Conservation (phyloP, 106 monocot genomes). For the Apostasia ramifera region DNA sequence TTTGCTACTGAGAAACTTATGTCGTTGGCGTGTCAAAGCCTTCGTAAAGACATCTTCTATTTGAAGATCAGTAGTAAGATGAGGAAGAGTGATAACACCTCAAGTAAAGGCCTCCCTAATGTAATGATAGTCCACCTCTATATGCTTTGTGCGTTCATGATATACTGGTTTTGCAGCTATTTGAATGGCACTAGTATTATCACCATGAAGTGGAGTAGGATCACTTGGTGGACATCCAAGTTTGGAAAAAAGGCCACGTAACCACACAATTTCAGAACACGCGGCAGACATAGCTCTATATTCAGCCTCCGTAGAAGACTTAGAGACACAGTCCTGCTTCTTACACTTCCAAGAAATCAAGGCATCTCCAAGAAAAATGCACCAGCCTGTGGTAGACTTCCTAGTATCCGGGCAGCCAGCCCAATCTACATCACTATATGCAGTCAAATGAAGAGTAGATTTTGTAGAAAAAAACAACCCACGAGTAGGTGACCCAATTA, state of each 20-base stretch:
- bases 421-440: conserved; percentile 13
- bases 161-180: not conserved
- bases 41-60: not conserved
- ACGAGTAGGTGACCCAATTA: not conserved
- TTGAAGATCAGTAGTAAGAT: not conserved
- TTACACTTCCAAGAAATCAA: conserved; percentile 16
- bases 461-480: not conserved
- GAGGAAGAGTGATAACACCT: conserved; percentile 2
- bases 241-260: not conserved
- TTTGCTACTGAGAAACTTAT: not conserved
- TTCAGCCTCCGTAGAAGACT: conserved; percentile 7
- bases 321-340: conserved; percentile 7
- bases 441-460: not conserved
- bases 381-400: not conserved
- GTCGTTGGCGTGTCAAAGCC: not conserved
- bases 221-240: not conserved
- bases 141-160: not conserved
- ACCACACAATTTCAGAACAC: not conserved
- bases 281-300: not conserved
- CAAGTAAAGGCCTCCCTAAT: not conserved
- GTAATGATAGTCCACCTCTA: not conserved
- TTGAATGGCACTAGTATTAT: not conserved
- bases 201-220: not conserved
- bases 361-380: conserved; percentile 10
- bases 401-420: not conserved